Base-by-base conservation (phyloP, 2,329 filamentous ascomycete species). In the Plenodomus biglobosus region DNA sequence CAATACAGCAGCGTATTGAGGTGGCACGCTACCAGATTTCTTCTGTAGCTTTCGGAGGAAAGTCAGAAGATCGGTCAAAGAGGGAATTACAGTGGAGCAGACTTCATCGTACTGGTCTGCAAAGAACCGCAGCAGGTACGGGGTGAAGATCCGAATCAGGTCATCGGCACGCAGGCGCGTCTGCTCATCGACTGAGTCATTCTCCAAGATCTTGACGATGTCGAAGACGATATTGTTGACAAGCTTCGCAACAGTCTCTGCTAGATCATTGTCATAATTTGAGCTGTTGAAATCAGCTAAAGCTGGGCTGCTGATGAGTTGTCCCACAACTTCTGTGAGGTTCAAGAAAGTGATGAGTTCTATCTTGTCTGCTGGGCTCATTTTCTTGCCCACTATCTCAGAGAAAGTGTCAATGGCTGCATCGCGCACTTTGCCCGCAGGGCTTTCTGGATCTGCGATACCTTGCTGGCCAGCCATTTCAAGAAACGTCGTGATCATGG, bases 101-200 rank as follows among this genome's bases (percentile, higher is more conserved):
- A 99, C 87, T 75, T 99, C 94, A 72, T 99, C 94, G 71, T 95
- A 99, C 69, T 99, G 92, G 72, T 99, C 94, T 19, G 91, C 88
- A 75, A 99, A 96, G 78, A 96, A 96, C 34, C 92, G 88, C 42
- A 99, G 78, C 11, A 97, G 80, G 59, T 92, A 87, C 0, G 92
- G 90, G 21, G 96, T 78, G 70, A 97, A 97, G 35, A 84, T 82
- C 66, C 88, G 87, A 44, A 97, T 79, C 50, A 95, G 82, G 60
- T 87, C 85, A 61, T 94, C 90, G 42, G 94, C 92, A 61, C 85
- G 87, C 38, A 82, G 80, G 60, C 84, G 85, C 20, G 85, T 86
- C 37, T 85, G 79, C 21, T 85, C 79, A 53, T 84, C 81, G 37
- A 81, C 79, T 30, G 71, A 67, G 15, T 83, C 81, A 61, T 87